Percentiles rank a stretch among this genome's conserved stretches.
These are phyloP conservation scores for Hyphodiscus hymeniophilus DNA, from an alignment of 495 filamentous ascomycete genomes.

Conservation along the genomic window DNA sequence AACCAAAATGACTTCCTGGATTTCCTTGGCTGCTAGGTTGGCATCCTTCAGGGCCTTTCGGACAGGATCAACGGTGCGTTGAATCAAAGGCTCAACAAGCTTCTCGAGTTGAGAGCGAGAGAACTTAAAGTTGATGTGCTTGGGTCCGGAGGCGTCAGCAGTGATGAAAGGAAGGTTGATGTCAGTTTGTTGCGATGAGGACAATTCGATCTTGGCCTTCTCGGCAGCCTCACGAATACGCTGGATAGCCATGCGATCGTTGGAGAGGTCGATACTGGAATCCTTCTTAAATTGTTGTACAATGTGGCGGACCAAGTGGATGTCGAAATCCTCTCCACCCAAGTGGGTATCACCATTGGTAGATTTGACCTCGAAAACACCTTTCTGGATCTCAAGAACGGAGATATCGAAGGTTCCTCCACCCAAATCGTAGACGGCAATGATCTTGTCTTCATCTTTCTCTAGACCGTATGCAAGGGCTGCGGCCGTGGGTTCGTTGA, in stretches of 20 bases:
- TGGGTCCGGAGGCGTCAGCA: slow-evolving; percentile 86
- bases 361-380: slow-evolving; percentile 97
- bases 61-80: slow-evolving; percentile 80
- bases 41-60: slow-evolving; percentile 98
- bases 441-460: slow-evolving; percentile 82
- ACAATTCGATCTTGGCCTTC: slow-evolving; percentile 99
- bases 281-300: slow-evolving; percentile 96
- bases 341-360: slow-evolving; percentile 98
- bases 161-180: slow-evolving; percentile 99
- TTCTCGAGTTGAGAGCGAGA: slow-evolving; percentile 86
- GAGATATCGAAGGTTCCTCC: slow-evolving; percentile 99
- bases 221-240: slow-evolving; percentile 98
- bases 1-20: slow-evolving; percentile 97
- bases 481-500: slow-evolving; percentile 94
- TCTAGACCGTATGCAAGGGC: slow-evolving; percentile 93
- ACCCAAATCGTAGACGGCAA: slow-evolving; percentile 96
- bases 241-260: slow-evolving; percentile 98
- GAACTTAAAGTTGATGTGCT: slow-evolving; percentile 96
- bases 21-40: slow-evolving; percentile 85
- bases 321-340: slow-evolving; percentile 98
- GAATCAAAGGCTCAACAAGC: slow-evolving; percentile 88
- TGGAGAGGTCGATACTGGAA: slow-evolving; percentile 80
- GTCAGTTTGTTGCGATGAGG: slow-evolving; percentile 92
- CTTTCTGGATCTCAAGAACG: slow-evolving; percentile 93
- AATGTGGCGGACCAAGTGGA: slow-evolving; percentile 87